Evolutionary conservation across 148 eudicot genomes (phyloP), one percentile per base, ranked within the genome.

Genomic region (Vaccinium darrowii): DNA sequence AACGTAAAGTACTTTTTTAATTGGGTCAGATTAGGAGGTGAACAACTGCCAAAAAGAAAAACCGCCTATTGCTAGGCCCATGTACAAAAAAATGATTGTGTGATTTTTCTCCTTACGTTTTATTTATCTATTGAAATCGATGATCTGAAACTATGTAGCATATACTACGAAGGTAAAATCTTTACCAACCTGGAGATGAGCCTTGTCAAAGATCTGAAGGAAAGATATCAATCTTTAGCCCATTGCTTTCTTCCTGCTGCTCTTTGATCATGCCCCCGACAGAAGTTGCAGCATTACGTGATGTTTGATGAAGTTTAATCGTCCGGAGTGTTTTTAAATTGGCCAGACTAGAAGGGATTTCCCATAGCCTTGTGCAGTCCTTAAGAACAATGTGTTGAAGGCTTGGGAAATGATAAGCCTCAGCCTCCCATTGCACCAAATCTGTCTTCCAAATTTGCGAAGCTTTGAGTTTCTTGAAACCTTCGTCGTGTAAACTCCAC

Each of bases 161-260:
- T 9, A 25, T 3, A 23, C 5, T 25, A 2, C 13, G 6, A 2
- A 25, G 36, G 15, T 10, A 23, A 67, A 67, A 25, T 67, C 36
- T 67, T 67, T 67, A 67, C 98, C 98, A 4, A 97, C 94, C 82
- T 95, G 98, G 85, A 97, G 98, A 76, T 98, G 87, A 10, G 98
- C 30, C 15, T 0, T 33, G 49, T 74, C 51, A 53, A 14, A 53
- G 49, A 21, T 83, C 84, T 33, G 69, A 51, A 30, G 84, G 79
- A 30, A 69, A 83, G 51, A 83, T 53, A 33, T 16, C 18, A 49
- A 83, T n/a, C 79, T 83, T 73, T 0, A 83, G 25, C 18, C 30
- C 16, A 25, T 14, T n/a, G 63, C 21, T 18, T 21, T 52, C 27
- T 16, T 72, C n/a, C 4, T 52, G 76, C 67, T 69, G 50, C 15